Evolutionary conservation across 306 rosid species (phyloP).

Genomic region (Cicer cuneatum): DNA sequence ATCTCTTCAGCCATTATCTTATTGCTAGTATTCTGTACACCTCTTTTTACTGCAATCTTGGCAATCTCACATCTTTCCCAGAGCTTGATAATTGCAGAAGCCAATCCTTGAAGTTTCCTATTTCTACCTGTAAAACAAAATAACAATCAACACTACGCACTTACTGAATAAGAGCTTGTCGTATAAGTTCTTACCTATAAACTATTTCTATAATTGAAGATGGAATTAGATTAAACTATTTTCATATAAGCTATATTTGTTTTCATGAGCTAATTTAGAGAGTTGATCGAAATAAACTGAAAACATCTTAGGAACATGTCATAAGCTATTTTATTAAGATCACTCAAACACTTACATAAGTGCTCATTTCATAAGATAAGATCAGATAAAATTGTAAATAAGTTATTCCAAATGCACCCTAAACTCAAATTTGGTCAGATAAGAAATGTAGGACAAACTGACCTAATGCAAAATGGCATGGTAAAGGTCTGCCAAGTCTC

Average conservation of each 20-base stretch:
- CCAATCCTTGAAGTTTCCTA: slow-evolving; percentile 86
- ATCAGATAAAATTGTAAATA: slow-evolving; percentile 3
- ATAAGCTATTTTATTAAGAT: neutral
- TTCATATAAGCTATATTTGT: neutral
- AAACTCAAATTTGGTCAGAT: slow-evolving; percentile 24
- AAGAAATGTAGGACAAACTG: slow-evolving; percentile 51
- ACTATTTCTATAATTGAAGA: neutral
- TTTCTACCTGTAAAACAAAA: slow-evolving; percentile 69
- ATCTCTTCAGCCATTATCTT: slow-evolving; percentile 89
- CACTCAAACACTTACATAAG: neutral
- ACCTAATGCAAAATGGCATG: slow-evolving; percentile 93
- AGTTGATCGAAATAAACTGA: neutral
- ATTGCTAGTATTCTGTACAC: slow-evolving; percentile 82
- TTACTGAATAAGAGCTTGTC: neutral
- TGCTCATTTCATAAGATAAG: neutral
- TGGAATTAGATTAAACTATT: neutral
- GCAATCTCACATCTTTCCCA: slow-evolving; percentile 97
- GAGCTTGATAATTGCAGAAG: slow-evolving; percentile 75
- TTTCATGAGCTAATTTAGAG: neutral
- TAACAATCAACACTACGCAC: slow-evolving; percentile 24
- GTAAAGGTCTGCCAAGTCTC: slow-evolving; percentile 83
- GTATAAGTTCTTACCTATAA: neutral
- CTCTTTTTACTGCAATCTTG: slow-evolving; percentile 92
- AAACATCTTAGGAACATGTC: neutral
- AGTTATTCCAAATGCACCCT: neutral